Evolutionary conservation across 345 rosid species (phyloP), one percentile per base, ranked within the genome.

Genomic region (Hibiscus syriacus): DNA sequence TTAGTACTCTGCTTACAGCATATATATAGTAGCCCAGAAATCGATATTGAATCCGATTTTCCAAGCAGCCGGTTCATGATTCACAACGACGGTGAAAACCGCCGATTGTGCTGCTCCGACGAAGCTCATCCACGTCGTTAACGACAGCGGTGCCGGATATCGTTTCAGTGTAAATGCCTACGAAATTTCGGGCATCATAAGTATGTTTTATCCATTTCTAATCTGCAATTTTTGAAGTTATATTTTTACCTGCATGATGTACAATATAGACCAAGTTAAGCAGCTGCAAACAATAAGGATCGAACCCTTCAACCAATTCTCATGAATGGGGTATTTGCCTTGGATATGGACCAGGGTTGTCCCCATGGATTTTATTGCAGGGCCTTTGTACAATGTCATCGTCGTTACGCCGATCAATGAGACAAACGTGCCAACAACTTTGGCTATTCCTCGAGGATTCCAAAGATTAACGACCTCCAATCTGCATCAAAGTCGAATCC

Each of bases 241-340:
- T n/a, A n/a, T 58, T 61, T 71, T 10, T 54, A 87, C 90, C 90
- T 86, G 91, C 94, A 88, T 83, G 64, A 86, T 86, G 71, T 74
- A 88, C 87, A 85, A 74, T 0, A 80, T 3, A 6, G 90, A 86
- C 87, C 87, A 88, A 23, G 82, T 45, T 62, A 88, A 22, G 80
- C 95, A 83, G 76, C 95, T 86, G 3, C 81, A 79, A 58, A 83
- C 76, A 0, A 82, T 72, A 23, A 88, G 87, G 59, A 86, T 30
- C 6, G 95, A 82, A 52, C 91, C 95, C 72, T 81, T 82, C 38
- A 84, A 25, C 95, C 91, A 86, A 68, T 76, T 59, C 67, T 80
- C 84, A 4, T 78, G 87, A 70, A 46, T 55, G 27, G 20, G 1
- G 1, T 74, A 30, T 11, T 52, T 71, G 27, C 75, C 76, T 54